A percentile compares a stretch with the other conserved stretches of the same genome.
These are phyloP conservation scores for Vicia sativa DNA, from an alignment of 306 rosid species.

Conservation along the genomic window DNA sequence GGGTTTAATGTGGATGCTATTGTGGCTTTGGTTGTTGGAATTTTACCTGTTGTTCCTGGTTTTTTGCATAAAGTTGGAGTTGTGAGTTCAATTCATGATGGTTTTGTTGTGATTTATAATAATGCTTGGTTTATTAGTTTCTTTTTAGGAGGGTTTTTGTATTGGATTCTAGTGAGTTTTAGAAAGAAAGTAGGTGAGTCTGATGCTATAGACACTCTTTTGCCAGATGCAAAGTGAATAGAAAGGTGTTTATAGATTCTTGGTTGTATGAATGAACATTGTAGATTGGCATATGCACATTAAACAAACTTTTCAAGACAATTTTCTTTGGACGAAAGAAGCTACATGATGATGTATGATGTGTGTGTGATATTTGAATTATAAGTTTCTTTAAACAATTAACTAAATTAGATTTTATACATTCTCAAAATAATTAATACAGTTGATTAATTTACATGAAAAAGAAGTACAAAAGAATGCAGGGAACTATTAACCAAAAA, in stretches of 20 bases:
- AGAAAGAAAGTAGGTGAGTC: conserved; percentile 35
- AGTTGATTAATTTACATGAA: too few species aligned
- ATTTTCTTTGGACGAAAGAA: too few species aligned
- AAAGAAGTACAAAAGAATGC: too few species aligned
- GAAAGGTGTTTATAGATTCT: conserved; percentile 6
- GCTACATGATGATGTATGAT: not conserved
- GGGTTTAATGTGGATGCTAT: conserved; percentile 79
- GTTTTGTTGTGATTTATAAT: conserved; percentile 60
- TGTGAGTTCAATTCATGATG: conserved; percentile 44
- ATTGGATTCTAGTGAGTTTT: conserved; percentile 59
- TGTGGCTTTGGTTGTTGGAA: conserved; percentile 65
- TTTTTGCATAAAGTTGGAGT: conserved; percentile 72
- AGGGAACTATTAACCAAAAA: too few species aligned
- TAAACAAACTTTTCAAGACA: not conserved
- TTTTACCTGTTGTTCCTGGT: conserved; percentile 81
- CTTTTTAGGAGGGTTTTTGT: conserved; percentile 68
- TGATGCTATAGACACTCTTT: conserved; percentile 25
- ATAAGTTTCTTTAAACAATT: not conserved
- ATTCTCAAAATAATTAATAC: too few species aligned
- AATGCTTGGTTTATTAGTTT: conserved; percentile 90
- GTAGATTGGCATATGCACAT: conserved; percentile 17
- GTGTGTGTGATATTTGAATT: not conserved
- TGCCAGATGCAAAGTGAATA: conserved; percentile 36
- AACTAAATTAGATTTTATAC: too few species aligned
- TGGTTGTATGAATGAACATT: not conserved